These are phyloP conservation scores for Aspergillus panamensis DNA, from an alignment of 495 filamentous ascomycete species.

Conservation along the genomic window DNA sequence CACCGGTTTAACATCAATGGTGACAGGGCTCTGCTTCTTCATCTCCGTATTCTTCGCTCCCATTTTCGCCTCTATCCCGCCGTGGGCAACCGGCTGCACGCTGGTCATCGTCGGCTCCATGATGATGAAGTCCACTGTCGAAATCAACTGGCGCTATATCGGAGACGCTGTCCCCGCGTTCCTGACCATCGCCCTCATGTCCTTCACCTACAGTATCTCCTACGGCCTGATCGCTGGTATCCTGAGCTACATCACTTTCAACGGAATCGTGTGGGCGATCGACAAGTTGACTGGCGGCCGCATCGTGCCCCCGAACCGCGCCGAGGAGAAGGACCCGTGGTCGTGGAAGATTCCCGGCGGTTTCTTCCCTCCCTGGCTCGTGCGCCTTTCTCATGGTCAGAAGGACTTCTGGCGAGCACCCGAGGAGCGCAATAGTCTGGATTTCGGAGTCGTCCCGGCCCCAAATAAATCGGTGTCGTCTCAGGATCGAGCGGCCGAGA, in stretches of 20 bases:
- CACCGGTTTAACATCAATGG: conserved; percentile 76
- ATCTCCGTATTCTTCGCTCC: conserved; percentile 82
- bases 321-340: conserved; percentile 67
- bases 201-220: conserved; percentile 81
- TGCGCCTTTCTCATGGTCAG: conserved; percentile 58
- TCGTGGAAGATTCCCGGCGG: conserved; percentile 65
- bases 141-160: conserved; percentile 82
- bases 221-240: conserved; percentile 79
- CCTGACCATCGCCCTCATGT: conserved; percentile 75
- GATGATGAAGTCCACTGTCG: conserved; percentile 69
- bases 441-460: conserved; percentile 7
- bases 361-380: conserved; percentile 66
- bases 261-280: conserved; percentile 61
- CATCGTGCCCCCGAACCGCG: conserved; percentile 66
- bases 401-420: conserved; percentile 60
- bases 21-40: conserved; percentile 77
- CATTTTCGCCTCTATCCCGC: conserved; percentile 79
- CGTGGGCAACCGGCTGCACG: conserved; percentile 81
- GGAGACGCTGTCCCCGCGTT: conserved; percentile 79
- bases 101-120: conserved; percentile 76
- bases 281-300: conserved; percentile 61
- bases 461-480: conserved; percentile 13
- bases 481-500: conserved; percentile 18
- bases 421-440: conserved; percentile 24
- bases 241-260: conserved; percentile 66